Evolutionary conservation across 495 filamentous ascomycete genomes (phyloP).

Genomic region (Annulohypoxylon nitens): DNA sequence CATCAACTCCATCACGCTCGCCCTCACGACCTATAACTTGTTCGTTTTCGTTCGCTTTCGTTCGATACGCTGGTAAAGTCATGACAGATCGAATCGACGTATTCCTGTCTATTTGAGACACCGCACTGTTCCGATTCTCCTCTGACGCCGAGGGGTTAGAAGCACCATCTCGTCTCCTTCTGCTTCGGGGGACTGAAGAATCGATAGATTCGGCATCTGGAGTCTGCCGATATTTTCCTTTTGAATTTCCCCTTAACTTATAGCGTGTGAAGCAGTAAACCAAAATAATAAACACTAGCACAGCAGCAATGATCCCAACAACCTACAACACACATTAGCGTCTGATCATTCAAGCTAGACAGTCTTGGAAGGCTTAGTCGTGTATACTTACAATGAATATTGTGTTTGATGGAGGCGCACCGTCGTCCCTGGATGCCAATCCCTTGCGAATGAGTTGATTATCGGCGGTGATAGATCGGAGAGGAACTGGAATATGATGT

Average conservation of each 20-base stretch:
- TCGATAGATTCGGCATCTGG: constrained; percentile 42
- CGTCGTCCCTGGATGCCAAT: constrained; percentile 17
- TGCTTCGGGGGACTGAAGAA: constrained; percentile 22
- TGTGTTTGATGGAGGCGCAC: constrained; percentile 28
- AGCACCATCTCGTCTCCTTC: constrained; percentile 28
- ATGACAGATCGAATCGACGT: constrained; percentile 91
- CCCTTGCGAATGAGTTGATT: not conserved
- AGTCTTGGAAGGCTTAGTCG: not conserved
- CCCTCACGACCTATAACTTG: constrained; percentile 91
- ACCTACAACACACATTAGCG: constrained; percentile 27
- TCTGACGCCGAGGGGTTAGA: constrained; percentile 34
- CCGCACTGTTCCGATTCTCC: constrained; percentile 40
- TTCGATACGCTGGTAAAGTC: constrained; percentile 85
- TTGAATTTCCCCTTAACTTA: constrained; percentile 22
- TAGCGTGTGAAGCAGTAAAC: constrained; percentile 39
- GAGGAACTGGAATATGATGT: constrained; percentile 34
- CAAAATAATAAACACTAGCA: constrained; percentile 35
- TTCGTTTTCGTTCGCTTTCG: constrained; percentile 77
- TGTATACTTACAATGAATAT: constrained; percentile 42
- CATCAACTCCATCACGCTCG: constrained; percentile 91
- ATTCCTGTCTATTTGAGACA: constrained; percentile 74
- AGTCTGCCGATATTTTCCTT: constrained; percentile 41
- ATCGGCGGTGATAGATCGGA: not conserved
- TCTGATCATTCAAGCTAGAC: not conserved
- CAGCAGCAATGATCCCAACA: constrained; percentile 40